Percentiles rank a stretch among this genome's conserved stretches.
Evolutionary conservation across 2,329 filamentous ascomycete genomes (phyloP).

Genomic region (Eutypa lata): DNA sequence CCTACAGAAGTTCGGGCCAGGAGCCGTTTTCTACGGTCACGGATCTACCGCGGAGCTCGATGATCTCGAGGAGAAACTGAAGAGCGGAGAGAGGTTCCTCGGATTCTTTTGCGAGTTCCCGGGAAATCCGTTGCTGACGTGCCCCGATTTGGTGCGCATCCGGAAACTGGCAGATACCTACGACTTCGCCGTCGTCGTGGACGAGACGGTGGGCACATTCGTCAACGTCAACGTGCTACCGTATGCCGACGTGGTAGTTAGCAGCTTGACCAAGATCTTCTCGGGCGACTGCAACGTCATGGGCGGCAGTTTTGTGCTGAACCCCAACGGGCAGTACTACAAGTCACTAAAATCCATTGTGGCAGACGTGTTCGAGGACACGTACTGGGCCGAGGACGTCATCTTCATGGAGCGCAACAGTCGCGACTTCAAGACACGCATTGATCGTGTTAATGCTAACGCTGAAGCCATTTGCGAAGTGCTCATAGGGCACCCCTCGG

Average conservation of each 20-base stretch:
- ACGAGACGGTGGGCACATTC: slow-evolving; percentile 96
- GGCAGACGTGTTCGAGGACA: slow-evolving; percentile 72
- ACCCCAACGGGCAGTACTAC: slow-evolving; percentile 70
- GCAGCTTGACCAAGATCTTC: slow-evolving; percentile 94
- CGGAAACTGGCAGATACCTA: slow-evolving; percentile 75
- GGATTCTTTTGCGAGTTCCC: slow-evolving; percentile 94
- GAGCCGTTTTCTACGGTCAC: slow-evolving; percentile 82
- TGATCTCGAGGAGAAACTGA: slow-evolving; percentile 71
- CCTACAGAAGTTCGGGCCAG: slow-evolving; percentile 88
- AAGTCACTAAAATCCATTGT: slow-evolving; percentile 63
- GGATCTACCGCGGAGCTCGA: slow-evolving; percentile 76
- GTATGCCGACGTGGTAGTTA: slow-evolving; percentile 87
- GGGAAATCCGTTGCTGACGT: slow-evolving; percentile 82
- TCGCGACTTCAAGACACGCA: slow-evolving; percentile 80
- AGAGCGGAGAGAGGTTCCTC: slow-evolving; percentile 71
- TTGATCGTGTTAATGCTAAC: slow-evolving; percentile 80
- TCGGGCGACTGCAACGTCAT: slow-evolving; percentile 98
- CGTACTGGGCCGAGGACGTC: slow-evolving; percentile 90
- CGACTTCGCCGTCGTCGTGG: slow-evolving; percentile 85
- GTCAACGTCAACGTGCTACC: slow-evolving; percentile 92
- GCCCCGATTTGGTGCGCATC: slow-evolving; percentile 82
- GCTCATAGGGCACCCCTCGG: slow-evolving; percentile 55
- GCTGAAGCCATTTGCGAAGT: slow-evolving; percentile 79
- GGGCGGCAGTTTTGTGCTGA: slow-evolving; percentile 73
- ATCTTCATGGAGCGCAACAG: slow-evolving; percentile 97